These are phyloP conservation scores for Annulohypoxylon truncatum DNA, from an alignment of 2,329 filamentous ascomycete genomes.

Conservation along the genomic window DNA sequence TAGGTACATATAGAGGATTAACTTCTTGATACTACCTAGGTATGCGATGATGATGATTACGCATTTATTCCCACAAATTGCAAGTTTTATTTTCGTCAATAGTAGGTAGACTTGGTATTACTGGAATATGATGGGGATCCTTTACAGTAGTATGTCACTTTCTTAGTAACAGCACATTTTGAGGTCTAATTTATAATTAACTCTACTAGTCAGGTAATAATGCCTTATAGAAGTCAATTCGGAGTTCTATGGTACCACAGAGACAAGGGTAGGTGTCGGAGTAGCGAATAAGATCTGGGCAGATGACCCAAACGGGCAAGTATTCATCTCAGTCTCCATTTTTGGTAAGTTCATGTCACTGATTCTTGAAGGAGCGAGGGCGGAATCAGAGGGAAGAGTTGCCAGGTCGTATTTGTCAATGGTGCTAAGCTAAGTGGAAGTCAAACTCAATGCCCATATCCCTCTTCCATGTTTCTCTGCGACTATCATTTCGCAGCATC, in stretches of 20 bases:
- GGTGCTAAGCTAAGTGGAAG: background rate
- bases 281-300: conserved; percentile 17
- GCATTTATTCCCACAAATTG: no score
- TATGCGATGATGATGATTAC: no score
- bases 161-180: background rate
- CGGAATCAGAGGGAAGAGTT: background rate
- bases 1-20: no score
- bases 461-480: no score
- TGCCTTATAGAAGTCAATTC: no score
- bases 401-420: background rate
- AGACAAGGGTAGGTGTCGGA: background rate
- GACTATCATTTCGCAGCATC: no score
- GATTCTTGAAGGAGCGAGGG: no score
- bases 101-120: background rate
- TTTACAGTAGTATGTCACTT: background rate
- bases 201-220: no score
- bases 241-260: background rate
- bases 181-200: background rate
- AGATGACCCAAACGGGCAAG: conserved; percentile 13
- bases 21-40: no score
- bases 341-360: background rate
- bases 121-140: background rate
- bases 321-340: background rate
- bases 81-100: no score
- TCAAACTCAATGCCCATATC: no score